Evolutionary conservation across 2,329 filamentous ascomycete genomes (phyloP), one percentile per base, ranked within the genome.

Genomic region (Penicillium sp.): DNA sequence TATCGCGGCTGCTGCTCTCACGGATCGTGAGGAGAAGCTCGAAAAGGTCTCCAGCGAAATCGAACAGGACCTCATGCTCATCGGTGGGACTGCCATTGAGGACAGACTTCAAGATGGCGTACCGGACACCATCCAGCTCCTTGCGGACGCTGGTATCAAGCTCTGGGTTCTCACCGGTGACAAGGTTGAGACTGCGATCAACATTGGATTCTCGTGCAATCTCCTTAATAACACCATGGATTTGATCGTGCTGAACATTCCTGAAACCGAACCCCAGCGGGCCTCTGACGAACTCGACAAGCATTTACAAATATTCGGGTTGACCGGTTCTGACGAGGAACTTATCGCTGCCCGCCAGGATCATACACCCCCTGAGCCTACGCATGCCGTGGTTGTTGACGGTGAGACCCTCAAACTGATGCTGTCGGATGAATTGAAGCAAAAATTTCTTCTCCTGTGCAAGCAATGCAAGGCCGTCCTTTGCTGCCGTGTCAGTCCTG

Each of bases 181-280:
- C 78, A 99, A 97, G 72, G 92, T 97, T 28, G 93, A 99, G 73
- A 99, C 93, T 19, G 93, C 95, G 50, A 99, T 99, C 82, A 99
- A 99, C 74, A 99, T 99, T 66, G 93, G 93, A 2, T 99, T 97
- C 72, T 99, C 95, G 10, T 99, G 95, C 76, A 99, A 99, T 62
- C 79, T 99, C 28, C 81, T 99, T 47, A 90, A 92, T 72, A 99
- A 96, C 70, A 89, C 95, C 59, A 96, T 99, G 93, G 93, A 99
- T 60, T 76, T 99, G 54, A 88, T 99, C 56, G 83, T 95, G 41
- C 79, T 99, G 60, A 95, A 95, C 66, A 80, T 93, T 27, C 81
- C 88, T 1, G 89, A 95, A 56, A 86, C 90, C 47, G 80, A 85
- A 52, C 60, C 86, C 9, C 75, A 77, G 11, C 75, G 76, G 30